Evolutionary conservation across 345 rosid genomes (phyloP), one percentile per base, ranked within the genome.

Genomic region (Alliaria petiolata): DNA sequence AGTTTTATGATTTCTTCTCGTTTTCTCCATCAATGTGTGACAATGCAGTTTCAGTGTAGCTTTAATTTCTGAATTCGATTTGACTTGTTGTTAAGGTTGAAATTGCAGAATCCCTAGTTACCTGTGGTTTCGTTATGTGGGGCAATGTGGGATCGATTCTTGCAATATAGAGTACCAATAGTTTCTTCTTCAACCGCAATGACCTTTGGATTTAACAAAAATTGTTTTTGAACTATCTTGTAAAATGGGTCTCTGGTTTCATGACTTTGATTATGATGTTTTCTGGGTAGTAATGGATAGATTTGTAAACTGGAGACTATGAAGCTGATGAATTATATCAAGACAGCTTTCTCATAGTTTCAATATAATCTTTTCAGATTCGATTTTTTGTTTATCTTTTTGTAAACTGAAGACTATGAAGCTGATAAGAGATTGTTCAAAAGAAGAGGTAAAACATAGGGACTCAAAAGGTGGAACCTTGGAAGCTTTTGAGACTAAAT

Each of bases 131-230:
- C 3, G 63, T 67, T 33, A 2, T 43, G 16, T 35, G 15, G 11
- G 31, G n/a, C 42, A 16, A 62, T 54, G 70, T 67, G 50, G 19
- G 69, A 39, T 67, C 10, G 62, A 10, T 67, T 33, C 49, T 39
- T 13, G 16, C 25, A 5, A n/a, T 16, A 30, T 10, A 39, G 8
- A 26, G 49, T 72, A 52, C 14, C 0, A 31, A 43, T 0, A 22
- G 4, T 58, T 10, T 65, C 52, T 1, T 74, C 56, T 50, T 49
- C 31, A 46, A 26, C 33, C 67, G 35, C 39, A 39, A 20, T 65
- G 30, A 28, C 16, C 55, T 46, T 34, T 50, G 3, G 14, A 16
- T 44, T 50, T 28, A 2, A 8, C 5, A 14, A 12, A 49, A 7
- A 40, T 15, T 14, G 17, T 20, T 46, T 53, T 58, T 59, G 36